A percentile compares a stretch with the other conserved stretches of the same genome.
These are phyloP conservation scores for Hanseniaspora taiwanica DNA, from an alignment of 805 yeast genomes.

Conservation along the genomic window DNA sequence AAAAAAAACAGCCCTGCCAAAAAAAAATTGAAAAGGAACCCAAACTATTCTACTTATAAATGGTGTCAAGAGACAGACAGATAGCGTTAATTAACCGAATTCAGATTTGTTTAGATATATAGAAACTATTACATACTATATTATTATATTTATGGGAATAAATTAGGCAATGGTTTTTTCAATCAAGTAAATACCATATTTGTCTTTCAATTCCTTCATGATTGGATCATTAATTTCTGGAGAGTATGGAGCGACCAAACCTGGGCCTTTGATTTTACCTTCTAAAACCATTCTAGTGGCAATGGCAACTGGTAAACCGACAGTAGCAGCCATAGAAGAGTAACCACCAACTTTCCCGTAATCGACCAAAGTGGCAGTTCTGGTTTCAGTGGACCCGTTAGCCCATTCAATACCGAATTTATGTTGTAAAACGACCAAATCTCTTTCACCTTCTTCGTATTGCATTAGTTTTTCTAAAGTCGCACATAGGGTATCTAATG, in stretches of 20 bases:
- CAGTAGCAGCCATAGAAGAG: conserved; percentile 96
- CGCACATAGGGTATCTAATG: conserved; percentile 93
- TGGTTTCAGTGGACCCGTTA: conserved; percentile 77
- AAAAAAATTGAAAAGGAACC: too few species aligned
- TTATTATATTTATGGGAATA: neutral
- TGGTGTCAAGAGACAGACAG: too few species aligned
- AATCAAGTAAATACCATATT: conserved; percentile 72
- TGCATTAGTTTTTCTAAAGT: conserved; percentile 93
- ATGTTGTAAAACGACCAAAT: conserved; percentile 89
- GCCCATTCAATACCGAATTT: conserved; percentile 96
- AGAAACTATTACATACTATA: neutral
- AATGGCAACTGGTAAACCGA: conserved; percentile 97
- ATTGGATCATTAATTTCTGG: conserved; percentile 84
- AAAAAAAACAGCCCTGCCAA: too few species aligned
- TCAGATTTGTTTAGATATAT: too few species aligned
- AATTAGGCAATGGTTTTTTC: conserved; percentile 61
- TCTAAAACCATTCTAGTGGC: conserved; percentile 77
- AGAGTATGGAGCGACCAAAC: conserved; percentile 85
- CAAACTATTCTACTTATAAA: too few species aligned
- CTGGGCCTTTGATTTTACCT: conserved; percentile 66
- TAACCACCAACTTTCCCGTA: conserved; percentile 82
- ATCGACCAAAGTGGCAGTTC: conserved; percentile 92
- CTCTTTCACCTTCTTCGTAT: conserved; percentile 91
- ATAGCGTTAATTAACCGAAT: too few species aligned
- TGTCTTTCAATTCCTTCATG: conserved; percentile 82